phyloP scores from a whole-genome alignment of 1,284 basidiomycete genomes.

The Papiliotrema laurentii region DNA sequence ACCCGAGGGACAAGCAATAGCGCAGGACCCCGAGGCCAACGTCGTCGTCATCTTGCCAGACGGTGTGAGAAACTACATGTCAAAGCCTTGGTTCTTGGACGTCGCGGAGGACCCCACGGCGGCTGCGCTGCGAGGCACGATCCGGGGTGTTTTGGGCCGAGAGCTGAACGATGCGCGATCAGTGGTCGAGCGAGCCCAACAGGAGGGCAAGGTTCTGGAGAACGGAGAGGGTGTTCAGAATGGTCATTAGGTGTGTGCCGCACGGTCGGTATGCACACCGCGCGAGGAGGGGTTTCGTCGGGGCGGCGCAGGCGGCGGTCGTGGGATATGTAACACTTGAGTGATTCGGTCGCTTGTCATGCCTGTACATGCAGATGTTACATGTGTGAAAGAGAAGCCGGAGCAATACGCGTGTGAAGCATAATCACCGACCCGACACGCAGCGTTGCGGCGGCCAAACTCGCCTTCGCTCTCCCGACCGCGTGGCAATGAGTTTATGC shows the following conservation, averaged over 20 bases:
- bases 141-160: conserved; percentile 22
- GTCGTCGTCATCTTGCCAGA: conserved; percentile 87
- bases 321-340: no score
- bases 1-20: conserved; percentile 62
- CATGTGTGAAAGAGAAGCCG: no score
- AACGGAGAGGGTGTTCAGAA: conserved; percentile 15
- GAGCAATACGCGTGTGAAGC: no score
- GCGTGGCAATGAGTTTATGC: no score
- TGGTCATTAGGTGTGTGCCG: not conserved
- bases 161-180: conserved; percentile 21
- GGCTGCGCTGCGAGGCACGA: conserved; percentile 15
- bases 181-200: conserved; percentile 5
- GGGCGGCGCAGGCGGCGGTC: no score
- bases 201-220: conserved; percentile 10
- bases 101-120: conserved; percentile 8
- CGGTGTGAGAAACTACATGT: conserved; percentile 94
- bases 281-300: no score
- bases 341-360: no score
- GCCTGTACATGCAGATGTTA: no score
- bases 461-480: no score
- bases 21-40: conserved; percentile 68
- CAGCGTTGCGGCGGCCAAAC: no score
- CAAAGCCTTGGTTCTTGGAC: conserved; percentile 57
- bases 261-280: no score
- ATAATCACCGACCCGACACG: no score